phyloP scores from a whole-genome alignment of 176 grass and related monocot species.

The Oryza meyeriana region DNA sequence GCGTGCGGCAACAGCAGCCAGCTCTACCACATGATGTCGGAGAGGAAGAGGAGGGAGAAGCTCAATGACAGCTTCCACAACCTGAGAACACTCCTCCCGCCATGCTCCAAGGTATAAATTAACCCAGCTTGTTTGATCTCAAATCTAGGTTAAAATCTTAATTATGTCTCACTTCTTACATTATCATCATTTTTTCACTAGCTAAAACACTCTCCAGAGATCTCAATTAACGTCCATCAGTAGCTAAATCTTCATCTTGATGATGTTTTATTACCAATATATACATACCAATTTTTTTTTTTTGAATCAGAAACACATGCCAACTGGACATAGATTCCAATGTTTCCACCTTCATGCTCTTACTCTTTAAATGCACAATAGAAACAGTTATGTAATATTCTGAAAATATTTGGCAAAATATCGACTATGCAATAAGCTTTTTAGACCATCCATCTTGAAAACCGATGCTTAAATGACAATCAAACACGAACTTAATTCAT shows the following conservation, averaged over 20 bases:
- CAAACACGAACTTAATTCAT: neutral
- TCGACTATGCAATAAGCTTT: neutral
- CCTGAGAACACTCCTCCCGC: slow-evolving; percentile 69
- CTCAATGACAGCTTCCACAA: slow-evolving; percentile 73
- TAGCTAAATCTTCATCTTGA: neutral
- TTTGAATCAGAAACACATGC: too few relatives aligned
- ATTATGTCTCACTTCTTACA: neutral
- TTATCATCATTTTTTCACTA: neutral
- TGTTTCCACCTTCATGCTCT: too few relatives aligned
- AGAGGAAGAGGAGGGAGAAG: slow-evolving; percentile 83
- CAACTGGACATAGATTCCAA: too few relatives aligned
- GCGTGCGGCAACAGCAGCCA: slow-evolving; percentile 39
- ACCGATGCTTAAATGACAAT: neutral
- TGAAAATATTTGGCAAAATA: too few relatives aligned
- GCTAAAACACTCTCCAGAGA: neutral
- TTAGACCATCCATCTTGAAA: neutral
- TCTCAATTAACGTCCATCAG: neutral
- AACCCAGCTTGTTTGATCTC: neutral
- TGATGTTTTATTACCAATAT: neutral
- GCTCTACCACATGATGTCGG: slow-evolving; percentile 84
- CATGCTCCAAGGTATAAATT: slow-evolving; percentile 68
- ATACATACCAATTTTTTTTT: neutral
- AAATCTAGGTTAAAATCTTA: neutral
- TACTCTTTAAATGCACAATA: too few relatives aligned
- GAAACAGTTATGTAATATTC: too few relatives aligned